These are phyloP conservation scores for Filobasidium floriforme DNA, from an alignment of 768 basidiomycete species.

Conservation along the genomic window DNA sequence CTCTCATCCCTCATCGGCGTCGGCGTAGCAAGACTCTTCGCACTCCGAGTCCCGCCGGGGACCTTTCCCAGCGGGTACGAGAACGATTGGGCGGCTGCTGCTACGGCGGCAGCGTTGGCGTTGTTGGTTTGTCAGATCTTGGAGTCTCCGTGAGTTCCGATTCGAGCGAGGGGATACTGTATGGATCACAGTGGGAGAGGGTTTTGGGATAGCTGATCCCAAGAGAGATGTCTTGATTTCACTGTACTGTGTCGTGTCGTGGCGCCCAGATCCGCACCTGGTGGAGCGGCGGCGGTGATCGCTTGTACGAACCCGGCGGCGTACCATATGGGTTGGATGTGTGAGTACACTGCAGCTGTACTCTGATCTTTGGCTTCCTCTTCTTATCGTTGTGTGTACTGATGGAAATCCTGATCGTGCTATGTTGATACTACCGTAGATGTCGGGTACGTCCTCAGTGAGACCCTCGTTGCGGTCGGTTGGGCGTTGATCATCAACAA, in stretches of 20 bases:
- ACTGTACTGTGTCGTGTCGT: background rate
- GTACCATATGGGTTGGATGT: constrained; percentile 8
- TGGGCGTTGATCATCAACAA: constrained; percentile 14
- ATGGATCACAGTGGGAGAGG: no score
- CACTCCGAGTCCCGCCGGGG: background rate
- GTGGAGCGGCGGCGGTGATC: constrained; percentile 9
- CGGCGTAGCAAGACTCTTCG: constrained; percentile 1
- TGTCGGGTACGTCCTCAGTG: constrained; percentile 6
- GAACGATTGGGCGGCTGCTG: constrained; percentile 12
- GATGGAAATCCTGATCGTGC: background rate
- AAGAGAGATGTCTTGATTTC: no score
- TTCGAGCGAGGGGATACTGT: no score
- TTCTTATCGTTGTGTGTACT: background rate
- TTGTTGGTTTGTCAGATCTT: constrained; percentile 8
- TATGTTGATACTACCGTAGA: background rate
- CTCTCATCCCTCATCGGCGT: constrained; percentile 5
- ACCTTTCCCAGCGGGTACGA: background rate
- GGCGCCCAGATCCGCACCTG: background rate
- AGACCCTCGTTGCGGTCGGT: background rate
- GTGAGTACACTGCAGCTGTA: constrained; percentile 1
- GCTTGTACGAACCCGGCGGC: background rate
- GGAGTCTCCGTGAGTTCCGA: constrained; percentile 1
- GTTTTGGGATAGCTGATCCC: no score
- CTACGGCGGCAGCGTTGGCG: background rate
- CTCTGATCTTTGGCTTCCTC: no score